phyloP scores from a whole-genome alignment of 192 early-diverging fungal species.

The Backusella morwellensis region DNA sequence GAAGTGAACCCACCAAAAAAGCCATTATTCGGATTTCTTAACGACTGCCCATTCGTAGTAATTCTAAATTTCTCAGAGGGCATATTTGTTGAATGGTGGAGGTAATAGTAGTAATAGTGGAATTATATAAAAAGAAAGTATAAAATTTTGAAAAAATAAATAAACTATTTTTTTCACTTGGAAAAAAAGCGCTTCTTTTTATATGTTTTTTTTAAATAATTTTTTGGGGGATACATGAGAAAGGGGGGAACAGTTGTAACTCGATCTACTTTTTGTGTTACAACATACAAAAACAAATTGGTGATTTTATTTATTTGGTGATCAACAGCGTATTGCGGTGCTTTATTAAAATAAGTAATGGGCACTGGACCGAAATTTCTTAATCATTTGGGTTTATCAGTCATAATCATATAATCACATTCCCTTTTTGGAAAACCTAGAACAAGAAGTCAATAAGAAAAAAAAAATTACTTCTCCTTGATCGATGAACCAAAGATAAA shows the following conservation, averaged over 20 bases:
- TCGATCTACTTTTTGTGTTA: background rate
- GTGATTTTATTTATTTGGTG: slow-evolving; percentile 2
- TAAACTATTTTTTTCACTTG: slow-evolving; percentile 6
- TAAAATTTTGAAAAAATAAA: background rate
- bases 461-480: background rate
- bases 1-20: slow-evolving; percentile 8
- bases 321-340: slow-evolving; percentile 5
- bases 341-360: slow-evolving; percentile 1
- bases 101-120: background rate
- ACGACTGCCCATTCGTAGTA: slow-evolving; percentile 13
- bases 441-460: background rate
- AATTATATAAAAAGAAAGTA: background rate
- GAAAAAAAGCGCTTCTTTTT: background rate
- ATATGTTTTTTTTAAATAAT: background rate
- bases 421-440: background rate
- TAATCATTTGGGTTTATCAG: background rate
- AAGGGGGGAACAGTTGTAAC: background rate
- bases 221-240: background rate
- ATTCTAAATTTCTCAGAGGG: slow-evolving; percentile 24
- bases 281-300: background rate
- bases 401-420: background rate
- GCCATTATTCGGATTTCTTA: slow-evolving; percentile 11
- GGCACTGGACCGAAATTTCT: background rate
- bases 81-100: background rate
- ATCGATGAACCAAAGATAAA: background rate